Evolutionary conservation across 2,329 filamentous ascomycete genomes (phyloP), one percentile per base, ranked within the genome.

Genomic region (Sporothrix luriei): DNA sequence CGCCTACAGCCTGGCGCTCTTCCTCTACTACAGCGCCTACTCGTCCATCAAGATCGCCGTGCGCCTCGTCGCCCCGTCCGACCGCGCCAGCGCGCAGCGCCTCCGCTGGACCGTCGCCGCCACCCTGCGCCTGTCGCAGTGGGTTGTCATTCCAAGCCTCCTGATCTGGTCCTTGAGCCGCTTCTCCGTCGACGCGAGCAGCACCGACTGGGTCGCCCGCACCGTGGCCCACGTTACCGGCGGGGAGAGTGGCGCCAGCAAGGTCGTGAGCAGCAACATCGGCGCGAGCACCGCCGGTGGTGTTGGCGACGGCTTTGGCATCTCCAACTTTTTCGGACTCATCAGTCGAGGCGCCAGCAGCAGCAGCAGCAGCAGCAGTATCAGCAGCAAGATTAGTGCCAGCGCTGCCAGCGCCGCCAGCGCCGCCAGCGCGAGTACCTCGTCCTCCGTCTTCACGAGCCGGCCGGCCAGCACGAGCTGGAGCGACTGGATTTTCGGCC

Each of bases 131-230:
- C 85, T 90, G 72, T 87, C 90, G 72, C 95, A 98, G 84, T 97
- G 92, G 89, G 79, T 97, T 71, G 84, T 97, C 71, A 89, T 98
- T 71, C 93, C 94, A 2, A 85, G 88, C 26, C 85, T 99, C 73
- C 84, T 98, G 77, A 97, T 99, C 77, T 98, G 94, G 94, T 91
- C 93, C 46, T 83, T 99, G 77, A 94, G 95, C 80, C 92, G 95
- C 75, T 98, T 98, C 80, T 96, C 94, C 62, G 91, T 97, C 75
- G 94, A 98, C 77, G 87, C 90, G n/a, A 91, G 89, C 73, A 71
- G 68, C 66, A 69, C 72, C 51, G 73, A 74, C 71, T 75, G 74
- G 74, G 73, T 75, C 7, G 73, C 71, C 14, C 70, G 72, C 51
- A 74, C 74, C 24, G 71, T 75, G 13, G 71, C 73, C 14, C 72